Conservation (phyloP, 129 eudicot genomes). For the Chrysanthemum lavandulifolium region DNA sequence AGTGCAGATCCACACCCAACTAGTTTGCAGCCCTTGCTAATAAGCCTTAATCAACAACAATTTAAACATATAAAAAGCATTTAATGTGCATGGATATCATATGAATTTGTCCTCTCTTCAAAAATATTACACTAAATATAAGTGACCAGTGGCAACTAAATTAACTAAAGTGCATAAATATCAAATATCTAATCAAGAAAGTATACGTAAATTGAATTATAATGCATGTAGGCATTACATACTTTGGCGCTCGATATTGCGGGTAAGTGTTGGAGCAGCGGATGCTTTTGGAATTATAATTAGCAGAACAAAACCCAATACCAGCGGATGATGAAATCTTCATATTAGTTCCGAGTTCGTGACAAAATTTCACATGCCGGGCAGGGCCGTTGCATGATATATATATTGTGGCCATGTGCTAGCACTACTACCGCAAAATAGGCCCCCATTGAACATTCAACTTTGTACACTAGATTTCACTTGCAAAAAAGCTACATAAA, state of each 20-base stretch:
- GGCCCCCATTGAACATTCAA: no score
- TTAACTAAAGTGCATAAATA: no score
- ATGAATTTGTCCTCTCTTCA: background rate
- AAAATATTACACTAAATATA: background rate
- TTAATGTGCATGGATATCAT: background rate
- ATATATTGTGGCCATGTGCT: no score
- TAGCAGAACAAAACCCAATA: slow-evolving; percentile 39
- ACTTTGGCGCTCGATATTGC: slow-evolving; percentile 44
- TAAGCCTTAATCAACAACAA: slow-evolving; percentile 23
- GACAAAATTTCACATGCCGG: slow-evolving; percentile 38
- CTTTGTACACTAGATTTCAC: no score
- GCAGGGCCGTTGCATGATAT: no score
- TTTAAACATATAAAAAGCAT: background rate
- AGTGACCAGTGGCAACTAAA: background rate
- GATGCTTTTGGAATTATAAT: slow-evolving; percentile 31
- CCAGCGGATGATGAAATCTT: slow-evolving; percentile 32
- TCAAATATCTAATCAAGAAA: background rate
- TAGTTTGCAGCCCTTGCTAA: slow-evolving; percentile 66
- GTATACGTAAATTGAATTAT: no score
- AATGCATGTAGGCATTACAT: no score
- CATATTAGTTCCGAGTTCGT: slow-evolving; percentile 13
- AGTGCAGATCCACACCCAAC: slow-evolving; percentile 92
- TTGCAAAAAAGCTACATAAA: no score
- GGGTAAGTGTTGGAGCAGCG: slow-evolving; percentile 37
- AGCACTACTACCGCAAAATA: no score